Evolutionary conservation across 179 eudicot species (phyloP).

Genomic region (Actinidia polygama): DNA sequence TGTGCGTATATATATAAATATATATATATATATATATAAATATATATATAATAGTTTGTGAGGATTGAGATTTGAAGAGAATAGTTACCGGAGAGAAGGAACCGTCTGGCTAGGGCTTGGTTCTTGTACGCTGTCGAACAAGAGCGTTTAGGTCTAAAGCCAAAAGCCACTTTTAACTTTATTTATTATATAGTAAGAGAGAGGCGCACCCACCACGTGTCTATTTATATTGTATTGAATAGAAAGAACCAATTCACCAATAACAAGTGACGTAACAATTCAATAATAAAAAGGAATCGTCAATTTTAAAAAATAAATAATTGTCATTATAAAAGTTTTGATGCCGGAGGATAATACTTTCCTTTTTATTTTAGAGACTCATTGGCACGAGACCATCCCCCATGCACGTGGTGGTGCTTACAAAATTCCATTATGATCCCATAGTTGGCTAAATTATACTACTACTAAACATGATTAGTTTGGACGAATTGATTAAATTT

Average conservation of each 20-base stretch:
- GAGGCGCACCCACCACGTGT: neutral
- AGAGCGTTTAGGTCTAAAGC: neutral
- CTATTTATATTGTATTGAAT: too few relatives aligned
- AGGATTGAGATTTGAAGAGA: neutral
- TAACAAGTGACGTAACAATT: too few relatives aligned
- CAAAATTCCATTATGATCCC: neutral
- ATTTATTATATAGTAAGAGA: neutral
- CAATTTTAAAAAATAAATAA: too few relatives aligned
- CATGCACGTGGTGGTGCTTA: slow-evolving; percentile 1
- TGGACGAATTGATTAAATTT: neutral
- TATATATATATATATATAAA: too few relatives aligned
- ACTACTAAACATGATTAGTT: too few relatives aligned
- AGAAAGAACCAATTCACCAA: too few relatives aligned
- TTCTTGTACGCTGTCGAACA: neutral
- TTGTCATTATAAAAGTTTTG: too few relatives aligned
- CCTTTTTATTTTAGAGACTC: neutral
- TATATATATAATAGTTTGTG: too few relatives aligned
- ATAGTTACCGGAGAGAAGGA: neutral
- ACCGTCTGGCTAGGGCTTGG: neutral
- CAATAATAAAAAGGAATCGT: too few relatives aligned
- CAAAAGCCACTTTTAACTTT: neutral
- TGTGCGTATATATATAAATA: too few relatives aligned
- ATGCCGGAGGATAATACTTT: neutral
- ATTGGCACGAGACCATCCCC: neutral
- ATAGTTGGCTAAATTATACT: too few relatives aligned